phyloP scores from a whole-genome alignment of 2,329 filamentous ascomycete species.

The Ascochyta clinopodiicola region DNA sequence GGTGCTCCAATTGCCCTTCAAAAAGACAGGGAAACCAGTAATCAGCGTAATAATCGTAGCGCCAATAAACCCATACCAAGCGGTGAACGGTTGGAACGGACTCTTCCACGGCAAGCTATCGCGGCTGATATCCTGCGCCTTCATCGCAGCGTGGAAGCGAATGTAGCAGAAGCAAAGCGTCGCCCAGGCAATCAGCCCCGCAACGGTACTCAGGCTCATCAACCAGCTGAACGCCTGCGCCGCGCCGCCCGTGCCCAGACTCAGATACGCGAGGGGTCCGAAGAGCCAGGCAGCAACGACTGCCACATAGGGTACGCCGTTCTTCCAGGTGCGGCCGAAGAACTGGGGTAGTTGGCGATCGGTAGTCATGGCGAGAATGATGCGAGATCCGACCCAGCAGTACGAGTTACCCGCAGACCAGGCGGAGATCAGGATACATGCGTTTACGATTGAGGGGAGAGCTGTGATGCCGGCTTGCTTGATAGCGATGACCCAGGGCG shows the following conservation, averaged over 20 bases:
- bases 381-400: slow-evolving; percentile 34
- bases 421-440: slow-evolving; percentile 32
- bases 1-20: slow-evolving; percentile 68
- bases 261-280: slow-evolving; percentile 67
- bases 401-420: slow-evolving; percentile 37
- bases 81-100: slow-evolving; percentile 71
- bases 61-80: slow-evolving; percentile 65
- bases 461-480: slow-evolving; percentile 52
- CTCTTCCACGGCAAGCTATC: slow-evolving; percentile 70
- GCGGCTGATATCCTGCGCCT: slow-evolving; percentile 65
- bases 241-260: slow-evolving; percentile 69
- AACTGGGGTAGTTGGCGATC: slow-evolving; percentile 32
- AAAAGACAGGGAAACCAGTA: slow-evolving; percentile 75
- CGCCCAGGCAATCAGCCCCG: slow-evolving; percentile 54
- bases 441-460: slow-evolving; percentile 37
- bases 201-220: slow-evolving; percentile 72
- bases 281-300: slow-evolving; percentile 63
- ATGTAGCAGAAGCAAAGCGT: slow-evolving; percentile 71
- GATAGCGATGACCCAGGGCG: slow-evolving; percentile 62
- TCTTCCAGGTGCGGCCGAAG: slow-evolving; percentile 54
- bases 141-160: slow-evolving; percentile 70
- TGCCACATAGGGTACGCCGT: slow-evolving; percentile 75
- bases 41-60: slow-evolving; percentile 74
- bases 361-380: slow-evolving; percentile 33
- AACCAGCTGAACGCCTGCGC: slow-evolving; percentile 73